Base-by-base conservation (phyloP, 257 asterid genomes). In the Rhazya stricta region DNA sequence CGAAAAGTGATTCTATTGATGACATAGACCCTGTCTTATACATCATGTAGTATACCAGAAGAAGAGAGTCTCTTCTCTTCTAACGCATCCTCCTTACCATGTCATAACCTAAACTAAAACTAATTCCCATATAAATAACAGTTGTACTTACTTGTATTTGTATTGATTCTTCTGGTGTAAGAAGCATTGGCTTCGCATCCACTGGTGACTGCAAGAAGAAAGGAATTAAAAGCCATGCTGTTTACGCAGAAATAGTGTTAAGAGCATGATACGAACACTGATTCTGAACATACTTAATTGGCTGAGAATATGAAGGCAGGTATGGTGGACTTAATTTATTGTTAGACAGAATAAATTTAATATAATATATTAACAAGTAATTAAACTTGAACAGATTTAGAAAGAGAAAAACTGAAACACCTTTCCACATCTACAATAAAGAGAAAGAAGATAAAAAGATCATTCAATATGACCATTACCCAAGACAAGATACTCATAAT, bases 81-180 rank as follows among this genome's bases (percentile, higher is more conserved):
- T 37, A 65, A 65, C n/a, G 7, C n/a, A 11, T 21, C 48, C 19
- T 37, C 32, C 15, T 19, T 9, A 9, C 30, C 71, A 66, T 66
- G 43, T 66, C 37, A 45, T 19, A 21, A 7, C 4, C 50, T 39
- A 9, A 65, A 57, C 42, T 43, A 65, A 19, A 27, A 67, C 50
- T 51, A 50, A 58, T 51, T 63, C 37, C 30, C 56, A 21, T 19
- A 63, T 18, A 21, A 74, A 75, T 27, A 62, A 16, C 16, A 69
- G 56, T 46, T 72, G 72, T 18, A 81, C 84, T 76, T 82, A 93
- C 98, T 84, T 95, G 99, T 79, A 95, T 92, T 74, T 95, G 96
- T 82, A 95, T 95, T 1, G 99, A 95, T 79, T 95, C 97, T 86
- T 95, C 99, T 43, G 99, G 99, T 60, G 99, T 95, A 69, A 94